Evolutionary conservation across 352 stramenopile species (phyloP).

Genomic region (Phytophthora multivora): DNA sequence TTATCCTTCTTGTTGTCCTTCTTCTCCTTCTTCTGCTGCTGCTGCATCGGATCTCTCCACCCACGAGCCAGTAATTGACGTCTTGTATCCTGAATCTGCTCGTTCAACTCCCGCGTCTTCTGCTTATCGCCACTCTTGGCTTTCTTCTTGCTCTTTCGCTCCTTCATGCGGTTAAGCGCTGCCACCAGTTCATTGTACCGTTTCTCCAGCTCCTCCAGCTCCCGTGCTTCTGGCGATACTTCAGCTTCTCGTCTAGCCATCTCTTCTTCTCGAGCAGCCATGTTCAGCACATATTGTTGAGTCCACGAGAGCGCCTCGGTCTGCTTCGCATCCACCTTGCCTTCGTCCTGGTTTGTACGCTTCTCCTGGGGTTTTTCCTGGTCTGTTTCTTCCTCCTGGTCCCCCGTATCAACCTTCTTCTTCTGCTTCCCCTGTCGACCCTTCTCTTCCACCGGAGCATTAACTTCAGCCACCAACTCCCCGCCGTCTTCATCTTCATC

Average conservation of each 20-base stretch:
- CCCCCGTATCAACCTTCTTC: neutral
- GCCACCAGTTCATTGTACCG: slow-evolving; percentile 48
- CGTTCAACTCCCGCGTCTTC: slow-evolving; percentile 42
- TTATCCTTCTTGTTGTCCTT: slow-evolving; percentile 58
- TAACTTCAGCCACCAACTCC: slow-evolving; percentile 41
- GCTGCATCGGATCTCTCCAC: slow-evolving; percentile 44
- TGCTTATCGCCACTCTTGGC: slow-evolving; percentile 46
- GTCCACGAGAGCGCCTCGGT: slow-evolving; percentile 70
- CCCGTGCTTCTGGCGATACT: slow-evolving; percentile 41
- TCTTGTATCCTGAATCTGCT: slow-evolving; percentile 45
- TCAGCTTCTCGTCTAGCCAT: slow-evolving; percentile 38
- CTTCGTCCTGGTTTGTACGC: slow-evolving; percentile 9
- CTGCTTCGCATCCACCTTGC: slow-evolving; percentile 9
- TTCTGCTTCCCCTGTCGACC: neutral
- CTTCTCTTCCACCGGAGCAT: slow-evolving; percentile 9
- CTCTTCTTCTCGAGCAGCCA: slow-evolving; percentile 55
- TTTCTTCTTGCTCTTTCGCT: slow-evolving; percentile 70
- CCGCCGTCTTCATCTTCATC: slow-evolving; percentile 25
- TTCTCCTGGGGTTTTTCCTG: slow-evolving; percentile 1
- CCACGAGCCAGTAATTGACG: slow-evolving; percentile 53
- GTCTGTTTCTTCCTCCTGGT: slow-evolving; percentile 2
- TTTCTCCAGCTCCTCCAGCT: slow-evolving; percentile 53
- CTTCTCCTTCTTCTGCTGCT: slow-evolving; percentile 36
- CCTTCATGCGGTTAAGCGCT: slow-evolving; percentile 43
- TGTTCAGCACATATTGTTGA: slow-evolving; percentile 70